Base-by-base conservation (phyloP, 1,284 basidiomycete species). In the Leccinum brunneo-olivaceum region DNA sequence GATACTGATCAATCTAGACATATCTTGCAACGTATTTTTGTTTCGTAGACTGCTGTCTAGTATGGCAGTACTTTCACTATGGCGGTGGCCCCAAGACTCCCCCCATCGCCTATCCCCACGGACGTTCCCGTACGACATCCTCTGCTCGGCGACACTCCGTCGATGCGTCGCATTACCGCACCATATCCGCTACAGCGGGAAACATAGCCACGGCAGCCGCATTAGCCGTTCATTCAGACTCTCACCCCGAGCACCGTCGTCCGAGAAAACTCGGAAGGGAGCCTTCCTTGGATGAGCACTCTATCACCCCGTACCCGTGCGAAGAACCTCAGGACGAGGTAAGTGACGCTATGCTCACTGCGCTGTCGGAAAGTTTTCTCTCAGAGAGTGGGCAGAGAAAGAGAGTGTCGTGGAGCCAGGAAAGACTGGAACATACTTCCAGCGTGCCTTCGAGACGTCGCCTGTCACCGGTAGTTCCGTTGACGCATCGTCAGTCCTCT, bases 11-110 rank as follows among this genome's bases (percentile, higher is more conserved):
- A 27, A 24, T 12, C 45, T 55, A 96, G 87, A 95, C 81, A 32
- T 90, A 81, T 58, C 85, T 96, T 37, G 91, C 92, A 3, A 73
- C 75, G 0, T 95, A 95, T 63, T 96, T 95, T 59, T 86, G 87
- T 54, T 67, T 76, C 42, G 76, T 95, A 40, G 92, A 95, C 63
- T 65, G 79, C 39, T 71, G 75, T 30, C 72, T 95, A 20, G 69
- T 92, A 43, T 62, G 57, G 9, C 91, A 96, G 62, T 95, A 80
- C 66, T 71, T 82, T 55, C 85, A 93, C 66, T 95, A 93, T 58
- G 60, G 58, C 37, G 57, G 54, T 43, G 53, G 43, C 42, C 55
- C 58, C 27, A 62, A 57, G 51, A 63, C 66, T 38, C 58, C 58
- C 2, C 61, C 67, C 5, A 49, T 70, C n/a, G 51, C 58, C 32